Conservation (phyloP, 352 stramenopile species). For the Phytophthora fragariae region DNA sequence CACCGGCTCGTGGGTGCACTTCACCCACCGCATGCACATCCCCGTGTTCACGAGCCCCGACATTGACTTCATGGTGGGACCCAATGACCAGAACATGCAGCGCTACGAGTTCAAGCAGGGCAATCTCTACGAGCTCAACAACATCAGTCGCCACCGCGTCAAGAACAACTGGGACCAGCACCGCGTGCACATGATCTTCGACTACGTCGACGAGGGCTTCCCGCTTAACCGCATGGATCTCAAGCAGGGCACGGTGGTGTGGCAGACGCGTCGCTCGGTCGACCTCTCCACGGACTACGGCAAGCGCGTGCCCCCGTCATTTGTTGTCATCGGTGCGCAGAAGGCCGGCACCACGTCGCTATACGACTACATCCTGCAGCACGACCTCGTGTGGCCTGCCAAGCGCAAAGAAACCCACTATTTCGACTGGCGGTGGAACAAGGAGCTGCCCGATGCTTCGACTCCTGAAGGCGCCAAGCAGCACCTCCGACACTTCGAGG, state of each 20-base stretch:
- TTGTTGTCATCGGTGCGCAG: slow-evolving; percentile 95
- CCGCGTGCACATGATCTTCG: slow-evolving; percentile 98
- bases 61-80: slow-evolving; percentile 88
- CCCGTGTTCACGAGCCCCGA: slow-evolving; percentile 92
- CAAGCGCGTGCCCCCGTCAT: slow-evolving; percentile 86
- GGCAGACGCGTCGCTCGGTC: slow-evolving; percentile 96
- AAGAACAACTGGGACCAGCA: slow-evolving; percentile 92
- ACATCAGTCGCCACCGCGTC: slow-evolving; percentile 96
- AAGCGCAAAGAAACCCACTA: slow-evolving; percentile 98
- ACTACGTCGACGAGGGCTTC: slow-evolving; percentile 95
- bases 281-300: slow-evolving; percentile 90
- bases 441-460: slow-evolving; percentile 57
- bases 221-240: slow-evolving; percentile 78
- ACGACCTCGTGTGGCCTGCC: slow-evolving; percentile 93
- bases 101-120: slow-evolving; percentile 94
- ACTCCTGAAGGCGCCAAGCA: slow-evolving; percentile 62
- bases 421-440: slow-evolving; percentile 98
- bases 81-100: slow-evolving; percentile 84
- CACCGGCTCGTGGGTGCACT: slow-evolving; percentile 96
- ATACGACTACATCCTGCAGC: slow-evolving; percentile 98
- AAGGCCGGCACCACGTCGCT: slow-evolving; percentile 97
- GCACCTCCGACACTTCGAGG: slow-evolving; percentile 75
- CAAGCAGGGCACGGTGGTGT: slow-evolving; percentile 90
- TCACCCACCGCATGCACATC: slow-evolving; percentile 97
- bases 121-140: slow-evolving; percentile 99